Evolutionary conservation across 306 rosid species (phyloP).

Genomic region (Castanopsis chinensis): DNA sequence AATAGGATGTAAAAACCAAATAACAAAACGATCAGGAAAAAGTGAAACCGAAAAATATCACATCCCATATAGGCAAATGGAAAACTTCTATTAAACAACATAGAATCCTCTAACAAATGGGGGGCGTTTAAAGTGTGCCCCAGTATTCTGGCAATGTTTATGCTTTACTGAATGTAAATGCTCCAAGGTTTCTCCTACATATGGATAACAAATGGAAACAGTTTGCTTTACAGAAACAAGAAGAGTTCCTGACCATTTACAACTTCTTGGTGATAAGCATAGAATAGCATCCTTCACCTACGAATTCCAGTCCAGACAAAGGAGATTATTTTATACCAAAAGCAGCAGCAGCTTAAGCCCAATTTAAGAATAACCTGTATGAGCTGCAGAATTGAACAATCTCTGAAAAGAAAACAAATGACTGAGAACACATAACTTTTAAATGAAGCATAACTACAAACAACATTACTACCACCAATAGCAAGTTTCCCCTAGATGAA

Average conservation of each 20-base stretch:
- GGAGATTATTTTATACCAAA: slow-evolving; percentile 33
- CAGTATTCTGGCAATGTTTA: slow-evolving; percentile 28
- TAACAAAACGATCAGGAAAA: not conserved
- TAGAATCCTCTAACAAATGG: slow-evolving; percentile 23
- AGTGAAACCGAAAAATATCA: not conserved
- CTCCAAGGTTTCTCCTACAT: slow-evolving; percentile 40
- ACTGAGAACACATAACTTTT: slow-evolving; percentile 1
- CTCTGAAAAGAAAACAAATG: slow-evolving; percentile 19
- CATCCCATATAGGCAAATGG: not conserved
- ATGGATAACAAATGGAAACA: slow-evolving; percentile 42
- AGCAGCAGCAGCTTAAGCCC: slow-evolving; percentile 39
- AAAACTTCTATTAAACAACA: slow-evolving; percentile 5
- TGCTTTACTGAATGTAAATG: slow-evolving; percentile 32
- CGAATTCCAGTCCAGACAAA: slow-evolving; percentile 28
- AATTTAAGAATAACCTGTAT: slow-evolving; percentile 25
- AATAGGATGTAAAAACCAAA: not conserved
- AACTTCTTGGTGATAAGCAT: slow-evolving; percentile 39
- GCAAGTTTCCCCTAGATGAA: not conserved
- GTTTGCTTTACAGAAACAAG: slow-evolving; percentile 59
- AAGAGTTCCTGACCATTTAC: slow-evolving; percentile 45
- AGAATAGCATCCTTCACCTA: slow-evolving; percentile 37
- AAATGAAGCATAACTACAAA: not conserved
- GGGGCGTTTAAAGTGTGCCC: slow-evolving; percentile 10
- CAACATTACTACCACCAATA: not conserved
- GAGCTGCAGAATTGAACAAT: slow-evolving; percentile 30